Evolutionary conservation across 257 asterid genomes (phyloP).

Genomic region (Scutellaria galericulata): DNA sequence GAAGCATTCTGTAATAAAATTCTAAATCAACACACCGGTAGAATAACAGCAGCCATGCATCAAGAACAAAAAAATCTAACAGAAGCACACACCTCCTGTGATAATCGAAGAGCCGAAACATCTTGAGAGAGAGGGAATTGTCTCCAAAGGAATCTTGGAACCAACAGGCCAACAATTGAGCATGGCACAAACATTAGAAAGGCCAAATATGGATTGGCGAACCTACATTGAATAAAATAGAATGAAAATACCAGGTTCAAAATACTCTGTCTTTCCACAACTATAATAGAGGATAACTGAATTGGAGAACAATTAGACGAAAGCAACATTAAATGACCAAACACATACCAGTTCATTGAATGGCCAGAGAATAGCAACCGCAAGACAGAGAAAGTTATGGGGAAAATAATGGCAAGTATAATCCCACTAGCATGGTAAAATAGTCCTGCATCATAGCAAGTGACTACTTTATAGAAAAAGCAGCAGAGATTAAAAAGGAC

Average conservation of each 20-base stretch:
- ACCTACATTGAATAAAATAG: conserved; percentile 55
- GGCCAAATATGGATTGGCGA: conserved; percentile 78
- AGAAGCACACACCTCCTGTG: conserved; percentile 65
- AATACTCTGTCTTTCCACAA: too few relatives aligned
- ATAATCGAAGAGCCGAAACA: conserved; percentile 46
- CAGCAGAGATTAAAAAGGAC: conserved; percentile 18
- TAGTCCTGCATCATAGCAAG: conserved; percentile 63
- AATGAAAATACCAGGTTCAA: conserved; percentile 24
- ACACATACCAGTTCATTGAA: conserved; percentile 85
- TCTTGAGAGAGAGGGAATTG: conserved; percentile 75
- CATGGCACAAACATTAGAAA: conserved; percentile 88
- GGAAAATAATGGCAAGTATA: conserved; percentile 69
- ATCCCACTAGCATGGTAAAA: conserved; percentile 71
- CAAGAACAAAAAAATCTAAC: conserved; percentile 26
- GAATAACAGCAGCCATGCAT: conserved; percentile 6
- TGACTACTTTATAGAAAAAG: conserved; percentile 25
- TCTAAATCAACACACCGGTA: conserved; percentile 12
- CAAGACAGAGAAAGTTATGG: conserved; percentile 67
- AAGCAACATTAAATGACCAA: conserved; percentile 33
- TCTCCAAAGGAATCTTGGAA: conserved; percentile 72
- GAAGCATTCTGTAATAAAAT: conserved; percentile 30
- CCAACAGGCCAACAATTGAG: conserved; percentile 82
- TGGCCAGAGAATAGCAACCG: conserved; percentile 68
- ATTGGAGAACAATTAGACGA: conserved; percentile 17
- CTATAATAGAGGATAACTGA: too few relatives aligned